Evolutionary conservation across 2,329 filamentous ascomycete genomes (phyloP), one percentile per base, ranked within the genome.

Genomic region (Penicillium hesseltinei): DNA sequence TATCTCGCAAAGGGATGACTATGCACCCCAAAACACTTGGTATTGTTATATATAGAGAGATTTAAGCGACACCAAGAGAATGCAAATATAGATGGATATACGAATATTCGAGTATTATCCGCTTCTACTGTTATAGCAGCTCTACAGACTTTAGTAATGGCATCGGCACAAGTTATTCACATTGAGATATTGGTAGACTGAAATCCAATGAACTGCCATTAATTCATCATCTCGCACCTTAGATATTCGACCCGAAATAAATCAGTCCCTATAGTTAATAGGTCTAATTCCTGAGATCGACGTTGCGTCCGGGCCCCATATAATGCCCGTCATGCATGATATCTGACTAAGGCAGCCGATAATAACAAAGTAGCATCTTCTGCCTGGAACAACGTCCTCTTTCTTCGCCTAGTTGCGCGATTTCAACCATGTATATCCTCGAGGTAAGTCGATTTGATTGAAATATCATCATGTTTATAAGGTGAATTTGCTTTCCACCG

Each of bases 341-440:
- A 60, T 66, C 61, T 67, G 65, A 67, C 65, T 67, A 66, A 67
- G 63, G 62, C 64, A 39, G 44, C 52, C 62, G 48, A 54, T 47
- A 57, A 64, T 56, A 65, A 63, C 62, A 64, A 62, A 61, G 52
- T 62, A 64, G 58, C 61, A 62, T 61, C 61, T 63, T 58, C 53
- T 45, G 53, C 44, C 52, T 50, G 49, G 36, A 51, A 40, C 51
- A 53, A 55, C 60, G 48, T 60, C 57, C 59, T 48, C 46, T 49
- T 51, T 45, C 48, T 54, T 54, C 51, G 45, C 54, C 51, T 62
- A 57, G 56, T 59, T 57, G 63, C 62, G 58, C 61, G 54, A 46
- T 46, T 53, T 47, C 59, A 61, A 58, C 56, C 54, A 73, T 73
- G 72, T 70, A 71, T 66, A 72, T 74, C 47, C 71, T 73, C 52